Conservation (phyloP, 306 rosid genomes). For the Cucumis hystrix region DNA sequence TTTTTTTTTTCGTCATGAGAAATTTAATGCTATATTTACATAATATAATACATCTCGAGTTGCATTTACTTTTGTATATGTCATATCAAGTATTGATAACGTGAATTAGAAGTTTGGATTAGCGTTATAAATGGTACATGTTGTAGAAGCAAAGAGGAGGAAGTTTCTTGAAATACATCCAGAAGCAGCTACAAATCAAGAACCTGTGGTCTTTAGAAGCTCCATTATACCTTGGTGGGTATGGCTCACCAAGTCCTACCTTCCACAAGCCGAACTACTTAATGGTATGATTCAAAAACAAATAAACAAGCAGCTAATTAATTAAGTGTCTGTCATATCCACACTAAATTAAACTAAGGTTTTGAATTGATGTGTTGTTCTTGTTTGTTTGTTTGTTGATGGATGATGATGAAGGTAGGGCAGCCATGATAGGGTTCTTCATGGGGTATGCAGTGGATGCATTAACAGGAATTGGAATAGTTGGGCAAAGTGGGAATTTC, state of each 20-base stretch:
- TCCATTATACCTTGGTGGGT: conserved; percentile 42
- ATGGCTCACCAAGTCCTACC: conserved; percentile 20
- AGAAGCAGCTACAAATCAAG: conserved; percentile 22
- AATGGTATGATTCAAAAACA: conserved; percentile 4
- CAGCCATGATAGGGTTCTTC: conserved; percentile 39
- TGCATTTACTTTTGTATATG: too few species aligned
- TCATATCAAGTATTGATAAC: too few species aligned
- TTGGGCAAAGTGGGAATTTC: conserved; percentile 30
- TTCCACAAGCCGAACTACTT: conserved; percentile 26
- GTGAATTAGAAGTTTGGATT: background rate
- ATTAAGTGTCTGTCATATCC: too few species aligned
- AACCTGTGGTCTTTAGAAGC: conserved; percentile 20
- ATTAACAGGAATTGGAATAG: conserved; percentile 22
- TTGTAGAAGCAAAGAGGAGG: conserved; percentile 34
- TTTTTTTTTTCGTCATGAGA: too few species aligned
- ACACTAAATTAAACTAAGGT: too few species aligned
- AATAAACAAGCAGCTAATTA: too few species aligned
- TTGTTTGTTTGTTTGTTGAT: background rate
- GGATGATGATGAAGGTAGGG: conserved; percentile 14
- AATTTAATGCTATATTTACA: too few species aligned
- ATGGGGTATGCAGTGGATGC: conserved; percentile 26
- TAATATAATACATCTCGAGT: too few species aligned
- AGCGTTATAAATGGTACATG: background rate
- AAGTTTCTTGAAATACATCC: conserved; percentile 28
- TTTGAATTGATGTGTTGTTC: too few species aligned